Conservation (phyloP, 306 rosid genomes). For the Gastrolobium villosum region DNA sequence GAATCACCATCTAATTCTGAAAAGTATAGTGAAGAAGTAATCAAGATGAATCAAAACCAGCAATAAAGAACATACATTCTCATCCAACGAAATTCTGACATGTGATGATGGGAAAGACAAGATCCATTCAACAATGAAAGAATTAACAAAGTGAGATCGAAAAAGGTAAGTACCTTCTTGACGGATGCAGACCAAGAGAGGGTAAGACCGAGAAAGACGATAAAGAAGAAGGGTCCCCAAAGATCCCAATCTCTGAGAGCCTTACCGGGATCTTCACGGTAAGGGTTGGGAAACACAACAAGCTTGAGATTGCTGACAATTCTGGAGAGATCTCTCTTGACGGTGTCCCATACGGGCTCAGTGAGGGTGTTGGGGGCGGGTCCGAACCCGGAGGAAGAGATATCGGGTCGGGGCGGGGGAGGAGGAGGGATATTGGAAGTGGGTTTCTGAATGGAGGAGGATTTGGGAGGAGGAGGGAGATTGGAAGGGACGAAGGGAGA, state of each 20-base stretch:
- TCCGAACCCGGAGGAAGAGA: constrained; percentile 71
- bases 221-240: constrained; percentile 99
- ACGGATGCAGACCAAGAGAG: constrained; percentile 99
- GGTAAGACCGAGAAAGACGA: constrained; percentile 88
- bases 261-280: constrained; percentile 96
- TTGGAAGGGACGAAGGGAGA: constrained; percentile 57
- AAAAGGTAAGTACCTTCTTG: constrained; percentile 67
- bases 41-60: constrained; percentile 1
- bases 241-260: constrained; percentile 99
- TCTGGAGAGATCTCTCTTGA: constrained; percentile 92
- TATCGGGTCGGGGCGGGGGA: constrained; percentile 27
- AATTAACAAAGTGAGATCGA: not conserved
- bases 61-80: not conserved
- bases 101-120: not conserved
- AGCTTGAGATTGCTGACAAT: constrained; percentile 93
- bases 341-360: constrained; percentile 98
- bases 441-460: constrained; percentile 41
- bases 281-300: constrained; percentile 96
- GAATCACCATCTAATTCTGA: constrained; percentile 3
- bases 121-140: not conserved
- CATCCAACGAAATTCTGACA: not conserved
- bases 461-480: constrained; percentile 49
- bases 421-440: constrained; percentile 46
- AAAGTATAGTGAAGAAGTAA: not conserved
- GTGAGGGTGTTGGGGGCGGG: constrained; percentile 85